Evolutionary conservation across 768 basidiomycete species (phyloP).

Genomic region (Mycena rosella): DNA sequence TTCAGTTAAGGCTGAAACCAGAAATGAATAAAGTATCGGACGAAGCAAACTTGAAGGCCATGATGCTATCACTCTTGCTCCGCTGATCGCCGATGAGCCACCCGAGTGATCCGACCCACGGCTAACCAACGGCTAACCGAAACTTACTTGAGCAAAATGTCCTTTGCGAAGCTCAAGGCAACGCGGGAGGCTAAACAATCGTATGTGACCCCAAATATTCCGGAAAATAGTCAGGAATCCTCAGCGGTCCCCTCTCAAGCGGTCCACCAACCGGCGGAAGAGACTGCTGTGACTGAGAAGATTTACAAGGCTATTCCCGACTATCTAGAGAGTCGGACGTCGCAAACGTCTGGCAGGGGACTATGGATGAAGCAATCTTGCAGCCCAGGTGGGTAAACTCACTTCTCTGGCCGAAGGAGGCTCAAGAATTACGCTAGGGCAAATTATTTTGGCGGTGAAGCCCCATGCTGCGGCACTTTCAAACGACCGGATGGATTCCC

Average conservation of each 20-base stretch:
- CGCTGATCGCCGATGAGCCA: too few species aligned
- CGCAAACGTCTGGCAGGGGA: slow-evolving; percentile 57
- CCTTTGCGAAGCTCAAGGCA: slow-evolving; percentile 52
- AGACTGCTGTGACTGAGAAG: slow-evolving; percentile 33
- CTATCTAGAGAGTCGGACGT: slow-evolving; percentile 54
- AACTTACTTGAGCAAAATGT: slow-evolving; percentile 47
- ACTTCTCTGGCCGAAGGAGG: neutral
- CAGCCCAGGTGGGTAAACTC: slow-evolving; percentile 51
- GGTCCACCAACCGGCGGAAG: slow-evolving; percentile 49
- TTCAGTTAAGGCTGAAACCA: too few species aligned
- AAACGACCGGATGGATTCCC: slow-evolving; percentile 64
- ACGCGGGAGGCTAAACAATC: slow-evolving; percentile 46
- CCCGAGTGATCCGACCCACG: too few species aligned
- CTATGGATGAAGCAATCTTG: slow-evolving; percentile 54
- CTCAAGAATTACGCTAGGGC: slow-evolving; percentile 57
- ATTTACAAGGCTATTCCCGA: slow-evolving; percentile 53
- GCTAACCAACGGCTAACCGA: too few species aligned
- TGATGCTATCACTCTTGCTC: too few species aligned
- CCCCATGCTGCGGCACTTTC: slow-evolving; percentile 79
- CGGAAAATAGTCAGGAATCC: slow-evolving; percentile 22
- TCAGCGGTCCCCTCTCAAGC: slow-evolving; percentile 44
- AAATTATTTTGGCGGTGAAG: slow-evolving; percentile 64
- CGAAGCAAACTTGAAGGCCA: too few species aligned
- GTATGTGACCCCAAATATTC: slow-evolving; percentile 46
- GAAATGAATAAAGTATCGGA: too few species aligned